These are phyloP conservation scores for Citeromyces nyonsensis DNA, from an alignment of 805 yeast species.

Conservation along the genomic window DNA sequence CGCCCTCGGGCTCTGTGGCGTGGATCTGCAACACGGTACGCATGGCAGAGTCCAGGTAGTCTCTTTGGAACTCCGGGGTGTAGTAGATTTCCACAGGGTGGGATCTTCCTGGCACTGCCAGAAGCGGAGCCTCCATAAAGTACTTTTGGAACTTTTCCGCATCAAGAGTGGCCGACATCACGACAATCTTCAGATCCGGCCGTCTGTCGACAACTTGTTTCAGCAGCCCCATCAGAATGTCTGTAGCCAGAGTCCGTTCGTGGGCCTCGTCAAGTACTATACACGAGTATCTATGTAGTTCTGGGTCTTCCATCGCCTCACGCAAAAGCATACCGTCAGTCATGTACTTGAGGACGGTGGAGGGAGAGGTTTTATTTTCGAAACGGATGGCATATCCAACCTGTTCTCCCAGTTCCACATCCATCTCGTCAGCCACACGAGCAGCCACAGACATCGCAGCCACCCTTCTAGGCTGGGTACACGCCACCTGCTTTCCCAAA, in stretches of 20 bases:
- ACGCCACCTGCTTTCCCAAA: slow-evolving; percentile 46
- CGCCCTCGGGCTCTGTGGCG: slow-evolving; percentile 49
- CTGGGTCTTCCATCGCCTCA: slow-evolving; percentile 71
- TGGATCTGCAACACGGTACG: slow-evolving; percentile 84
- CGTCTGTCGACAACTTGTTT: slow-evolving; percentile 53
- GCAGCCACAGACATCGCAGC: slow-evolving; percentile 88
- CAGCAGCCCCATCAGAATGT: slow-evolving; percentile 60
- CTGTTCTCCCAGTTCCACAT: slow-evolving; percentile 59
- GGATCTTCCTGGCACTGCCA: slow-evolving; percentile 97
- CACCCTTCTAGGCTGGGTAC: slow-evolving; percentile 91
- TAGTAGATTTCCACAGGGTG: slow-evolving; percentile 94
- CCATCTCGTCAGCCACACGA: slow-evolving; percentile 88
- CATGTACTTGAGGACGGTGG: slow-evolving; percentile 72
- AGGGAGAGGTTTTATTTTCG: slow-evolving; percentile 56
- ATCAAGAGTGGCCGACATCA: slow-evolving; percentile 86
- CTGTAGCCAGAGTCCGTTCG: slow-evolving; percentile 90
- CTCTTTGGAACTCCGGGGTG: slow-evolving; percentile 86
- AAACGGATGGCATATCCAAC: slow-evolving; percentile 87
- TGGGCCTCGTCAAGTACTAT: slow-evolving; percentile 96
- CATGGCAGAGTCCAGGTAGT: slow-evolving; percentile 79
- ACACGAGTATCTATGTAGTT: slow-evolving; percentile 53
- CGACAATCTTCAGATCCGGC: slow-evolving; percentile 56
- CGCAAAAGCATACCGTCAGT: slow-evolving; percentile 92
- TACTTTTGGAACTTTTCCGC: slow-evolving; percentile 90
- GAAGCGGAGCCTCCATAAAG: slow-evolving; percentile 81